Evolutionary conservation across 768 basidiomycete species (phyloP).

Genomic region (Boletus sensibilis): DNA sequence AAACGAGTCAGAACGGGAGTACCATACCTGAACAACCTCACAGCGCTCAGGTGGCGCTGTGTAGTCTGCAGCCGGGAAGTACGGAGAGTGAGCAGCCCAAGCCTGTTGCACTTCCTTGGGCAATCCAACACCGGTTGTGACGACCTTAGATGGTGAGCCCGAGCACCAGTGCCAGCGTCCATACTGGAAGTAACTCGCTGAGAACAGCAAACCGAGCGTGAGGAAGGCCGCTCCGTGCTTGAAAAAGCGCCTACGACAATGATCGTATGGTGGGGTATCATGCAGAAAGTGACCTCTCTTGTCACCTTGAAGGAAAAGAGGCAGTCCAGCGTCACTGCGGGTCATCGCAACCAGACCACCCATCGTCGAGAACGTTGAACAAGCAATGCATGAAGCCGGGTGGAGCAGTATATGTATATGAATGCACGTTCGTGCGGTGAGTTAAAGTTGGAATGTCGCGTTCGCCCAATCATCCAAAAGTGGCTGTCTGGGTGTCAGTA

Average conservation of each 20-base stretch:
- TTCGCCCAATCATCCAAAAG: constrained; percentile 9
- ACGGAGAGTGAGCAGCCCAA: constrained; percentile 68
- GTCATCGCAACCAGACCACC: background rate
- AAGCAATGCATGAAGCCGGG: background rate
- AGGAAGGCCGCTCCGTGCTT: constrained; percentile 6
- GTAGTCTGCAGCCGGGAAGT: constrained; percentile 49
- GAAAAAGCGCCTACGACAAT: constrained; percentile 3
- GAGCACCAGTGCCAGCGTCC: constrained; percentile 5
- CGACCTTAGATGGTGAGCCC: background rate
- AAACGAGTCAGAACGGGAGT: background rate
- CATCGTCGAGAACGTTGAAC: constrained; percentile 5
- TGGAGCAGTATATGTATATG: constrained; percentile 18
- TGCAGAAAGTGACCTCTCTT: background rate
- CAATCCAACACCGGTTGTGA: constrained; percentile 1
- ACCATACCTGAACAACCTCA: constrained; percentile 51
- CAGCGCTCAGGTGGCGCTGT: constrained; percentile 47
- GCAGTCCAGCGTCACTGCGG: background rate
- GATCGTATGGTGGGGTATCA: background rate
- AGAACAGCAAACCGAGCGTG: constrained; percentile 16
- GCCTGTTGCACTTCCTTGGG: constrained; percentile 30
- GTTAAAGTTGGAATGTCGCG: constrained; percentile 6
- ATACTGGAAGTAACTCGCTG: constrained; percentile 13
- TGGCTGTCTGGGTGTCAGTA: background rate
- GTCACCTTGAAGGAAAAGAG: constrained; percentile 6
- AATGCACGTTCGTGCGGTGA: constrained; percentile 25